phyloP scores from a whole-genome alignment of 257 asterid species.

The Orobanche coerulescens region DNA sequence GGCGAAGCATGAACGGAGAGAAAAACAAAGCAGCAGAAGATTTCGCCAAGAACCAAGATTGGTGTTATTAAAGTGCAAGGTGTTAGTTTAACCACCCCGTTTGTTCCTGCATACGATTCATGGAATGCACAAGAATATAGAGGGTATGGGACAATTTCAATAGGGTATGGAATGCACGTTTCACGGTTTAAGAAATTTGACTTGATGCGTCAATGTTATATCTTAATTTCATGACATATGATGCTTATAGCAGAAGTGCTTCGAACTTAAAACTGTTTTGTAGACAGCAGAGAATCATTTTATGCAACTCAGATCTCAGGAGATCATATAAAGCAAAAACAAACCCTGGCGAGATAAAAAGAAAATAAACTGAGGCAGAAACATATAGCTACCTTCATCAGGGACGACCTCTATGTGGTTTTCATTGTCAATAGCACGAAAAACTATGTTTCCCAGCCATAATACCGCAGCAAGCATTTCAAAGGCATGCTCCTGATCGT shows the following conservation, averaged over 20 bases:
- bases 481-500: constrained; percentile 68
- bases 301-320: constrained; percentile 13
- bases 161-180: too few relatives aligned
- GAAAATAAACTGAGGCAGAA: constrained; percentile 20
- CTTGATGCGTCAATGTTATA: too few relatives aligned
- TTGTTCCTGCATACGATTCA: not conserved
- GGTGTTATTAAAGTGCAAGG: too few relatives aligned
- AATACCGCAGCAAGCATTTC: constrained; percentile 90
- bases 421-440: constrained; percentile 59
- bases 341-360: constrained; percentile 16
- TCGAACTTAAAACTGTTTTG: not conserved
- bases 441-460: constrained; percentile 94
- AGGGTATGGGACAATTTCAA: not conserved
- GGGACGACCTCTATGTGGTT: constrained; percentile 66
- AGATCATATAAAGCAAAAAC: constrained; percentile 9
- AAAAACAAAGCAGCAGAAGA: not conserved
- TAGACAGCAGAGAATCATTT: constrained; percentile 1
- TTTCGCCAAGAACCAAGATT: not conserved
- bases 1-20: too few relatives aligned
- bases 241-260: not conserved
- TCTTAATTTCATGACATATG: not conserved
- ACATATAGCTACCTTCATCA: constrained; percentile 66
- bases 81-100: not conserved
- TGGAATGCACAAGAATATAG: not conserved
- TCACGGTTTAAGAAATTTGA: too few relatives aligned